Base-by-base conservation (phyloP, 2,329 filamentous ascomycete genomes). In the Fusarium metavorans region DNA sequence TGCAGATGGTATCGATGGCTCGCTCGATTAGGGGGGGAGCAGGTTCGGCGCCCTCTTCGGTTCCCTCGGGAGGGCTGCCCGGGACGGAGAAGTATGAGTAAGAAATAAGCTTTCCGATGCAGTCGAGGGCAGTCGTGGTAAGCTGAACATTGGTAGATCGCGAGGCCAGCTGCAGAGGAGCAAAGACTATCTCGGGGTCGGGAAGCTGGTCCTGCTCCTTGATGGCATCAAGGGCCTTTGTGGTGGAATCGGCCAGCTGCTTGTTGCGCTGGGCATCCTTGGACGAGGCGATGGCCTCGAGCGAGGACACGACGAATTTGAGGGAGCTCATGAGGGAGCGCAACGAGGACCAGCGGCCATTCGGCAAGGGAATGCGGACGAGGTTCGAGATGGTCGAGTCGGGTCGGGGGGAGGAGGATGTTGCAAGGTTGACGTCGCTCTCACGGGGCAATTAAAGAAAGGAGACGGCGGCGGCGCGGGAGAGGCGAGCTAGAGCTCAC, bases 1-100 rank as follows among this genome's bases (percentile, higher is more conserved):
- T 96, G 87, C 97, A 99, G 87, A 99, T 99, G 39, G 97, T 98
- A 84, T 99, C 97, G 80, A 99, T 99, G 68, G 97, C 97, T 75
- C 96, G 91, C 85, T 99, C 97, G 81, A 99, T 99, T 76, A 99
- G 88, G 18, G 96, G 95, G 5, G 93, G 87, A 68, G 82, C 80
- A 52, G 78, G 76, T 58, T 82, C 79, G 68, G 79, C 78, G 50
- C 83, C 83, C 75, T 87, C 84, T 74, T 86, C 83, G 65, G 83
- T 73, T 78, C 67, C 78, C 56, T 85, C 84, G 73, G 76, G 65
- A 67, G 67, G 68, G 54, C 66, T 85, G 61, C 86, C 87, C 39
- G 92, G 90, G 59, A 94, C 90, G 58, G 96, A 96, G 83, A 99
- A 98, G 87, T 98, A 98, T 20, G 97, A 98, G 83, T 98, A 99